Evolutionary conservation across 2,329 filamentous ascomycete genomes (phyloP).

Genomic region (Coleophoma crateriformis): DNA sequence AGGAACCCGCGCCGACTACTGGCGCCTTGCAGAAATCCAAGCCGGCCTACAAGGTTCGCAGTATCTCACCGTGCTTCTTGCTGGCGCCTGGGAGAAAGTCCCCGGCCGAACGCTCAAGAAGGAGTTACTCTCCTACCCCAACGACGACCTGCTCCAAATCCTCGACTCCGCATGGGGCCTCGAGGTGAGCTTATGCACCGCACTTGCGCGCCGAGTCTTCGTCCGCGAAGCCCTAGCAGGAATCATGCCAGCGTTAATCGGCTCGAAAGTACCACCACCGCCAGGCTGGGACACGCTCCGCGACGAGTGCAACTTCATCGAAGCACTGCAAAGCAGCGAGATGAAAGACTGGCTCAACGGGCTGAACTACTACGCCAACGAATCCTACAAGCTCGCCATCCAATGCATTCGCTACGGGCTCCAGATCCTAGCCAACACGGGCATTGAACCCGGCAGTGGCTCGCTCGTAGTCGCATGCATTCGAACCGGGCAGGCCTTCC

Average conservation of each 20-base stretch:
- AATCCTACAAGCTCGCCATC: not conserved
- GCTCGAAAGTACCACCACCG: not conserved
- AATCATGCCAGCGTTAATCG: constrained; percentile 4
- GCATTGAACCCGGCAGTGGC: constrained; percentile 1
- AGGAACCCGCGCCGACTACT: constrained; percentile 1
- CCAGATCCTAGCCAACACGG: constrained; percentile 4
- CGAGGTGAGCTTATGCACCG: constrained; percentile 19
- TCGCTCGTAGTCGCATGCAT: constrained; percentile 5
- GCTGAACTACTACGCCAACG: not conserved
- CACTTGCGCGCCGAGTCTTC: constrained; percentile 13
- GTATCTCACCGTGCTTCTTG: not conserved
- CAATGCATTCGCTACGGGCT: not conserved
- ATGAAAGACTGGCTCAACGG: constrained; percentile 1
- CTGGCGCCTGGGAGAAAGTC: constrained; percentile 5
- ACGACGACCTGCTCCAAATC: constrained; percentile 4
- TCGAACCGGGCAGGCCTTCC: not conserved
- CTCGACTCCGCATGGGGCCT: constrained; percentile 10
- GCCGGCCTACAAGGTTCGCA: constrained; percentile 1
- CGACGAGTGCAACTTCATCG: not conserved
- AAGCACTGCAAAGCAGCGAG: not conserved
- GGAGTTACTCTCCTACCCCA: not conserved
- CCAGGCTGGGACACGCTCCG: not conserved
- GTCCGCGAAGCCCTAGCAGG: constrained; percentile 13
- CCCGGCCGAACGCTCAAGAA: constrained; percentile 1
- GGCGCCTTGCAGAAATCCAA: constrained; percentile 3